Conservation (phyloP, 441 rosid genomes). For the Macaranga tanarius region DNA sequence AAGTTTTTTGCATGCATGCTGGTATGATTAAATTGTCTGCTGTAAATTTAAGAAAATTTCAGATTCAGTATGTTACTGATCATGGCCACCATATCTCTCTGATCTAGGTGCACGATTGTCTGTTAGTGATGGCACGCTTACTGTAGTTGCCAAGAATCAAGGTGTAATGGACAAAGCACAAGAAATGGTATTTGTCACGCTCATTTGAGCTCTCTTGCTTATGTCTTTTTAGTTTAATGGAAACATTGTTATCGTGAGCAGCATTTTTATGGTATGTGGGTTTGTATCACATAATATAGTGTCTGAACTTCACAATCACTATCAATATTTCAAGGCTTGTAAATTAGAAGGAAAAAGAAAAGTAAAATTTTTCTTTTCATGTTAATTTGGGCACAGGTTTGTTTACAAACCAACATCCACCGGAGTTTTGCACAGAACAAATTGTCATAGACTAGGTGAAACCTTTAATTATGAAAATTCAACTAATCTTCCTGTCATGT, state of each 20-base stretch:
- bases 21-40: neutral
- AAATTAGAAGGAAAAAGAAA: neutral
- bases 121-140: conserved; percentile 73
- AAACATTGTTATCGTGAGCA: neutral
- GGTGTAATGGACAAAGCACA: conserved; percentile 70
- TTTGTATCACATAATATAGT: neutral
- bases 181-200: conserved; percentile 65
- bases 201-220: neutral
- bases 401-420: neutral
- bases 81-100: conserved; percentile 14
- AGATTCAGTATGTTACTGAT: conserved; percentile 8
- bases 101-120: conserved; percentile 76
- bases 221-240: neutral
- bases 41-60: neutral
- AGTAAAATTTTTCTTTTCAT: neutral
- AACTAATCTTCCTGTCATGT: neutral
- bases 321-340: neutral
- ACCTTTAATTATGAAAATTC: neutral
- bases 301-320: conserved; percentile 5
- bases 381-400: neutral
- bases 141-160: conserved; percentile 80
- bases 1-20: neutral
- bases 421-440: neutral
- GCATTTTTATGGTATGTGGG: neutral
- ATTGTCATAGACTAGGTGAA: neutral